Percentiles rank a stretch among this genome's conserved stretches.
Evolutionary conservation across 352 stramenopile species (phyloP).

Genomic region (Phytophthora sp.): DNA sequence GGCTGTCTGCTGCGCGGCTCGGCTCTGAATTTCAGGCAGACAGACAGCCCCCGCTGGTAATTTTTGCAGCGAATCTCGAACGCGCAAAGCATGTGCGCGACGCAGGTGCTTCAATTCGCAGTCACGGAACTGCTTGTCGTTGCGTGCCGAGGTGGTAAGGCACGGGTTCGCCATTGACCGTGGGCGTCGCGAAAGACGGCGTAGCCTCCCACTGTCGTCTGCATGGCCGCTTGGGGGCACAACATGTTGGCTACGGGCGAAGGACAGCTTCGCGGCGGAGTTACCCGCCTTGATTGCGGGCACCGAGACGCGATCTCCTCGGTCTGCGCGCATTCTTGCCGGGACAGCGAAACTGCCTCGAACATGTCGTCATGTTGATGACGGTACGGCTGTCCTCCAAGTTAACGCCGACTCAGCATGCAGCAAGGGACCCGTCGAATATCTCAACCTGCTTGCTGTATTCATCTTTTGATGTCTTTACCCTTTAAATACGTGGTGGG

Average conservation of each 20-base stretch:
- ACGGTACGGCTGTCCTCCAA: slow-evolving; percentile 3
- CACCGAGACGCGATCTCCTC: neutral
- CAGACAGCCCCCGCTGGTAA: slow-evolving; percentile 7
- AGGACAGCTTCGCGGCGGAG: neutral
- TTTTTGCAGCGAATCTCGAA: neutral
- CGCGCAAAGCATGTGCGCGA: slow-evolving; percentile 21
- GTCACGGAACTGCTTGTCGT: slow-evolving; percentile 13
- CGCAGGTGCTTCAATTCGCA: slow-evolving; percentile 27
- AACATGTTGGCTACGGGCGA: slow-evolving; percentile 19
- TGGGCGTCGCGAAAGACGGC: slow-evolving; percentile 28
- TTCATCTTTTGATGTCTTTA: neutral
- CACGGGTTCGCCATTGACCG: neutral
- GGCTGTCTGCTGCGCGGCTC: slow-evolving; percentile 17
- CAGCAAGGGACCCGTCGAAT: slow-evolving; percentile 10
- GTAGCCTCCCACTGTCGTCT: slow-evolving; percentile 25
- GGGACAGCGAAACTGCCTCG: slow-evolving; percentile 11
- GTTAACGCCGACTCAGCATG: too few relatives aligned
- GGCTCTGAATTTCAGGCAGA: slow-evolving; percentile 20
- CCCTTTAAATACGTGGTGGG: slow-evolving; percentile 11
- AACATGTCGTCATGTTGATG: slow-evolving; percentile 6
- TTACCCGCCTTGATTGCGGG: neutral
- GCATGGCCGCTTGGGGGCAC: slow-evolving; percentile 5
- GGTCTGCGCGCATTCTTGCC: slow-evolving; percentile 14
- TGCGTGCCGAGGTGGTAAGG: slow-evolving; percentile 26
- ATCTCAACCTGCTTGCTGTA: slow-evolving; percentile 10